A percentile compares a stretch with the other conserved stretches of the same genome.
Evolutionary conservation across 495 filamentous ascomycete species (phyloP).

Genomic region (Aspergillus ellipticus): DNA sequence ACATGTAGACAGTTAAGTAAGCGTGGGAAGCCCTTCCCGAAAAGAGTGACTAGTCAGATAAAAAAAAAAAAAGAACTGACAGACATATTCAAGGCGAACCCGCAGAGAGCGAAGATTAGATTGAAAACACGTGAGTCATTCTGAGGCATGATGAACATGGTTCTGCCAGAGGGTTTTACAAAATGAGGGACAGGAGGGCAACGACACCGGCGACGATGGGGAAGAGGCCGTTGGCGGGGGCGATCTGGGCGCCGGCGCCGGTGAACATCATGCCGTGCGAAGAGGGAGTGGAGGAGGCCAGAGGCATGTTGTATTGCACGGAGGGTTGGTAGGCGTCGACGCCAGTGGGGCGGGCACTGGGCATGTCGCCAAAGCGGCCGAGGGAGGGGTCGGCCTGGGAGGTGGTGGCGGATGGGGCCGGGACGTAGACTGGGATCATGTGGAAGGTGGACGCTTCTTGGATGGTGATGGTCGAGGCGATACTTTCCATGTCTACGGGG

Average conservation of each 20-base stretch:
- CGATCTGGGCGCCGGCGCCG: conserved; percentile 25
- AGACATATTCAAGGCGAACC: no score
- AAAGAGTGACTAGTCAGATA: no score
- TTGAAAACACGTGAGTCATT: background rate
- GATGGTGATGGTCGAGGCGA: conserved; percentile 6
- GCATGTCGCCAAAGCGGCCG: background rate
- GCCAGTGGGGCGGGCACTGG: background rate
- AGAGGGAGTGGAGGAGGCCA: conserved; percentile 10
- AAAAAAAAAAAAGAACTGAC: no score
- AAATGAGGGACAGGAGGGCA: conserved; percentile 30
- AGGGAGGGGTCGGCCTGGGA: background rate
- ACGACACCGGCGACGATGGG: conserved; percentile 27
- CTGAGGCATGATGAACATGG: background rate
- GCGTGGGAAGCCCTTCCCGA: no score
- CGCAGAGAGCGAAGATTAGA: background rate
- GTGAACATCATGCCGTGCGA: conserved; percentile 21
- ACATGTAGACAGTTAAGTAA: no score
- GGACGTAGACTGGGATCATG: conserved; percentile 33
- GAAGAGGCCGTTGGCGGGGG: conserved; percentile 21
- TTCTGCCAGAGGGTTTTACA: conserved; percentile 16
- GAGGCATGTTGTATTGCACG: conserved; percentile 3
- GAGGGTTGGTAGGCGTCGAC: background rate
- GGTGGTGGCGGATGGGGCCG: conserved; percentile 20
- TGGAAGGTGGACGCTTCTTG: conserved; percentile 16
- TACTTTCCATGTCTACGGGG: conserved; percentile 3